Percentiles rank a stretch among this genome's conserved stretches.
These are phyloP conservation scores for Conoideocrella luteorostrata DNA, from an alignment of 2,329 filamentous ascomycete genomes.

Conservation along the genomic window DNA sequence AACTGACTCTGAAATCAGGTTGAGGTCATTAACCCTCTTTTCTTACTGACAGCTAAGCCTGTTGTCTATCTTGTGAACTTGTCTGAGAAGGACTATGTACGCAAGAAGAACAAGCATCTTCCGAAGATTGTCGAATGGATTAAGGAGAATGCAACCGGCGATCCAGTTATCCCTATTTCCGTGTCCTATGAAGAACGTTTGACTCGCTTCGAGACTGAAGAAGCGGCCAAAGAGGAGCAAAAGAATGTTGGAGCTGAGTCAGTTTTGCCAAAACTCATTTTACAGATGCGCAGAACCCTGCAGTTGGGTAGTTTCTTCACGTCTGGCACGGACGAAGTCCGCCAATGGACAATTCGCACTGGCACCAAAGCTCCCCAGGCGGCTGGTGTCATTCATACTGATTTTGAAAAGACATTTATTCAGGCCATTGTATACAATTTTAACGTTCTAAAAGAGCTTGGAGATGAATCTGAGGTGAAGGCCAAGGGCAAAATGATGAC, in stretches of 20 bases:
- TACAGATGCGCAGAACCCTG: slow-evolving; percentile 86
- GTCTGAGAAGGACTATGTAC: slow-evolving; percentile 92
- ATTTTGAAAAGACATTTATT: slow-evolving; percentile 99
- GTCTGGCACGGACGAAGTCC: slow-evolving; percentile 87
- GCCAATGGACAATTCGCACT: slow-evolving; percentile 96
- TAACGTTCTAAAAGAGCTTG: slow-evolving; percentile 70
- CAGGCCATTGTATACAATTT: slow-evolving; percentile 95
- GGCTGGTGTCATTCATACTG: slow-evolving; percentile 94
- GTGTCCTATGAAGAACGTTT: slow-evolving; percentile 90
- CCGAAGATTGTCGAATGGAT: slow-evolving; percentile 92
- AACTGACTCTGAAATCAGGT: slow-evolving; percentile 51
- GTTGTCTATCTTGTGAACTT: slow-evolving; percentile 97
- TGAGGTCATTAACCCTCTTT: slow-evolving; percentile 93
- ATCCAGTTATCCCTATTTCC: slow-evolving; percentile 89
- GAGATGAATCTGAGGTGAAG: slow-evolving; percentile 83
- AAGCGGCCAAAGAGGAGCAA: slow-evolving; percentile 73
- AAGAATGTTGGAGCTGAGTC: slow-evolving; percentile 84
- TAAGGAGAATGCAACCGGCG: slow-evolving; percentile 79
- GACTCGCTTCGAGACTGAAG: slow-evolving; percentile 71
- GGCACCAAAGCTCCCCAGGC: slow-evolving; percentile 97
- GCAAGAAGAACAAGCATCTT: slow-evolving; percentile 99
- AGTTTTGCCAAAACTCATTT: slow-evolving; percentile 83
- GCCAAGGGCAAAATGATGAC: slow-evolving; percentile 95
- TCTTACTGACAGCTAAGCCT: slow-evolving; percentile 92
- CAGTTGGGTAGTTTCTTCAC: slow-evolving; percentile 97